Conservation (phyloP, 352 stramenopile genomes). For the Saprolegnia diclina region DNA sequence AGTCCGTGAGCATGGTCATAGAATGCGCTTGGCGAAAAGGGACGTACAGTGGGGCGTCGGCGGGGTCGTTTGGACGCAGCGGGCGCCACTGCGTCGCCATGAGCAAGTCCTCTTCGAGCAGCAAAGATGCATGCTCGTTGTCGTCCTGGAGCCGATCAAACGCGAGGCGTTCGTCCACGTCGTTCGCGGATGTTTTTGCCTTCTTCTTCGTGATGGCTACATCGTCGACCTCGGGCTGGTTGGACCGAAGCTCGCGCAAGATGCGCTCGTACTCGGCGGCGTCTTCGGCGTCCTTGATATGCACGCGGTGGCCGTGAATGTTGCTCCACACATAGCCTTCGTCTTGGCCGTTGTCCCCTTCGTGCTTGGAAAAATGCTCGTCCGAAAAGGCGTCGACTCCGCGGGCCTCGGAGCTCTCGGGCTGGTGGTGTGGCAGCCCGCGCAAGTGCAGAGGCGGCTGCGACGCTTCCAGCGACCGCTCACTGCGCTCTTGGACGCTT, state of each 20-base stretch:
- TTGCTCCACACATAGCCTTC: slow-evolving; percentile 66
- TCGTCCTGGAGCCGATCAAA: slow-evolving; percentile 33
- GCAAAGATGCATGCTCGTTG: slow-evolving; percentile 46
- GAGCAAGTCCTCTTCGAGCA: slow-evolving; percentile 39
- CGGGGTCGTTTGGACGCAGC: slow-evolving; percentile 38
- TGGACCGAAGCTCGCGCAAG: slow-evolving; percentile 54
- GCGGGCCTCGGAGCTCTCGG: neutral
- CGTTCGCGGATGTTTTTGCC: slow-evolving; percentile 10
- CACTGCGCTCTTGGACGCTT: neutral
- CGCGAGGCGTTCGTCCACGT: slow-evolving; percentile 55
- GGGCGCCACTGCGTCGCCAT: slow-evolving; percentile 49
- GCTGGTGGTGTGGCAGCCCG: neutral
- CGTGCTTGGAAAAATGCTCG: neutral
- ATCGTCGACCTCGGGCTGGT: slow-evolving; percentile 33
- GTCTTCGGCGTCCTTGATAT: slow-evolving; percentile 54
- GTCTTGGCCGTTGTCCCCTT: neutral
- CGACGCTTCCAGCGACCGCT: slow-evolving; percentile 9
- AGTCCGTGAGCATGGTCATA: too few species aligned
- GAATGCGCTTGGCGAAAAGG: too few species aligned
- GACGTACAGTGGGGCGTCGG: slow-evolving; percentile 34
- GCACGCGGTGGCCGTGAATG: slow-evolving; percentile 71
- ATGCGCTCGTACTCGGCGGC: slow-evolving; percentile 67
- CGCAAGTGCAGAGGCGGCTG: slow-evolving; percentile 8
- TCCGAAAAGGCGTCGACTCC: neutral
- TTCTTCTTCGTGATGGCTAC: slow-evolving; percentile 36